A percentile compares a stretch with the other conserved stretches of the same genome.
Conservation (phyloP, 1,139 yeast species). For the Kazachstania sp. region DNA sequence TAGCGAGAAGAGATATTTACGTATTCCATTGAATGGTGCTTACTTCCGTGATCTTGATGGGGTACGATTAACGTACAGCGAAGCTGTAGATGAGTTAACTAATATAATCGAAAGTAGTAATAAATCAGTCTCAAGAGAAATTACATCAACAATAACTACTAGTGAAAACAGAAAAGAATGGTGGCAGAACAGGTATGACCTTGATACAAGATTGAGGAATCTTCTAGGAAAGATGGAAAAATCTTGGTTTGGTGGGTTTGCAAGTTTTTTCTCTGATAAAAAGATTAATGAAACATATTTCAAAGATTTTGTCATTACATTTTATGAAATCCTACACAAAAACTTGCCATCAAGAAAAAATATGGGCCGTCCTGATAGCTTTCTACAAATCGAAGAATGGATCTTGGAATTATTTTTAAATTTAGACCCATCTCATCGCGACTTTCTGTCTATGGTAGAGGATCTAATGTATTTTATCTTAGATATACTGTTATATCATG, state of each 20-base stretch:
- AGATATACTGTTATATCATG: slow-evolving; percentile 54
- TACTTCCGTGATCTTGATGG: slow-evolving; percentile 40
- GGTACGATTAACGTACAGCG: slow-evolving; percentile 38
- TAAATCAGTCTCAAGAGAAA: slow-evolving; percentile 45
- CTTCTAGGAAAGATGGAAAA: slow-evolving; percentile 54
- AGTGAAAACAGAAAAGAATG: slow-evolving; percentile 58
- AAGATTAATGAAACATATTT: slow-evolving; percentile 29
- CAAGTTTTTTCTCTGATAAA: slow-evolving; percentile 45
- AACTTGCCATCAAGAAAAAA: slow-evolving; percentile 35
- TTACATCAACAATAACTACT: slow-evolving; percentile 41
- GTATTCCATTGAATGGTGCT: slow-evolving; percentile 54
- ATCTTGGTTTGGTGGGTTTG: slow-evolving; percentile 77
- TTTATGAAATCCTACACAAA: slow-evolving; percentile 32
- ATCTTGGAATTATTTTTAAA: slow-evolving; percentile 47
- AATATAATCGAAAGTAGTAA: slow-evolving; percentile 54
- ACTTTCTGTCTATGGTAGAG: slow-evolving; percentile 41
- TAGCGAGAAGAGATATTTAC: slow-evolving; percentile 40
- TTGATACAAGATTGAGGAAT: slow-evolving; percentile 49
- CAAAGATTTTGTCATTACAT: slow-evolving; percentile 34
- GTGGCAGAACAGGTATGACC: slow-evolving; percentile 64
- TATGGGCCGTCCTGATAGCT: slow-evolving; percentile 14
- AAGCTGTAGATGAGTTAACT: slow-evolving; percentile 39
- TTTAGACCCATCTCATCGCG: slow-evolving; percentile 32
- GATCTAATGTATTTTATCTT: slow-evolving; percentile 58
- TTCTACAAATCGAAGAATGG: slow-evolving; percentile 42